Conservation (phyloP, 1,284 basidiomycete genomes). For the Ustilago hordei region DNA sequence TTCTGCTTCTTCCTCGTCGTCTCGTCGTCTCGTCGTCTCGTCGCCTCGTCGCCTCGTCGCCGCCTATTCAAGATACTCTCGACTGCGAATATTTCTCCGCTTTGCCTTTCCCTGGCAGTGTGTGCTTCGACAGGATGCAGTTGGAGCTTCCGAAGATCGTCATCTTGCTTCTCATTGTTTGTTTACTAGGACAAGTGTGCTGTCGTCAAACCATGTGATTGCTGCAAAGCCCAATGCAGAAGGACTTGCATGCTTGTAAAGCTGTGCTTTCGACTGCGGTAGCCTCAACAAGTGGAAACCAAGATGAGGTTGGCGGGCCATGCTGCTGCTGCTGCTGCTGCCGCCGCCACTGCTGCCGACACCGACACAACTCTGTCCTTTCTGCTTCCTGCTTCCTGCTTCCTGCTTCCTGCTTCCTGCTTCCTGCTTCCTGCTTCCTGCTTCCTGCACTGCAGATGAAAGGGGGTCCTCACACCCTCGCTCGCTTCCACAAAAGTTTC, state of each 20-base stretch:
- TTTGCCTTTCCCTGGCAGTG: neutral
- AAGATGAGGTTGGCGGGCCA: neutral
- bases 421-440: neutral
- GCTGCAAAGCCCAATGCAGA: neutral
- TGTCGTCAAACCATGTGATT: neutral
- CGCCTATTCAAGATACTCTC: constrained; percentile 4
- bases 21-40: no score
- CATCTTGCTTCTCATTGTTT: neutral
- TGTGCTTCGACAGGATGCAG: neutral
- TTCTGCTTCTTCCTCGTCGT: neutral
- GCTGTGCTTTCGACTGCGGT: neutral
- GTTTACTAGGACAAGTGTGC: neutral
- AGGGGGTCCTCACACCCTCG: constrained; percentile 19
- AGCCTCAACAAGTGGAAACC: neutral
- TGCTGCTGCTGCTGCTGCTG: neutral
- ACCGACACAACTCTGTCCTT: neutral
- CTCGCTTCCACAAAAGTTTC: neutral
- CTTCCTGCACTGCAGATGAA: constrained; percentile 35
- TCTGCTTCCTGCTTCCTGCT: neutral
- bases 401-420: neutral
- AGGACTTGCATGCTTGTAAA: neutral
- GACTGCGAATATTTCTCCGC: constrained; percentile 5
- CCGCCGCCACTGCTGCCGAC: constrained; percentile 5
- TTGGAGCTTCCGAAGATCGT: neutral
- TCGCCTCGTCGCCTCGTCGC: no score